Evolutionary conservation across 192 early-diverging fungal genomes (phyloP), one percentile per base, ranked within the genome.

Genomic region (Hyaloraphidium curvatum): DNA sequence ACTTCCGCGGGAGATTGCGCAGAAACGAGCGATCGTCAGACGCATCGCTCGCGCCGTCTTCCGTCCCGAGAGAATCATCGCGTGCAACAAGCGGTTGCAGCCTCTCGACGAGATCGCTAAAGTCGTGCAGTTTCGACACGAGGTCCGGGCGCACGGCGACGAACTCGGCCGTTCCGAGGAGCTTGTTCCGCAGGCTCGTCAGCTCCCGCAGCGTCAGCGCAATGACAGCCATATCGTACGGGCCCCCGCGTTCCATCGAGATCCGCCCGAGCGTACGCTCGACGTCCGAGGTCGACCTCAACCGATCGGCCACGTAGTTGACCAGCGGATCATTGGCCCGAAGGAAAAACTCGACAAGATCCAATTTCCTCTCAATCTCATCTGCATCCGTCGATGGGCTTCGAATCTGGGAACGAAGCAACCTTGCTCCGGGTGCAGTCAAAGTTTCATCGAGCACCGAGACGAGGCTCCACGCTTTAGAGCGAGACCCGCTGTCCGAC

Each of bases 271-370:
- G 66, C 0, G 77, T 72, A 17, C 84, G 69, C 59, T 81, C 77
- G 0, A 77, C 73, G 55, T 86, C 84, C 16, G 76, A 68, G 48
- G 73, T 73, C 27, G 62, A 65, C 4, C 62, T 54, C 27, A 94
- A 53, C 13, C 71, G 52, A 0, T 55, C 17, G 3, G 69, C 61
- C 21, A 80, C 56, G 31, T 78, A 72, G 31, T 62, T 39, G 2
- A 81, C 62, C 2, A 82, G 65, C 14, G 64, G 62, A 16, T 76
- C 63, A 0, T 68, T 31, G 48, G 63, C n/a, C n/a, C n/a, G n/a
- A n/a, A n/a, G 65, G 50, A 91, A 86, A 43, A 78, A 74, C 40
- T 79, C 75, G 2, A 90, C 83, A 51, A 86, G 64, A 53, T 89
- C 78, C 25, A 86, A 61, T 0, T 86, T 69, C 19, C 61, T 55